Evolutionary conservation across 1,139 yeast genomes (phyloP).

Genomic region (Ashbya aceris): DNA sequence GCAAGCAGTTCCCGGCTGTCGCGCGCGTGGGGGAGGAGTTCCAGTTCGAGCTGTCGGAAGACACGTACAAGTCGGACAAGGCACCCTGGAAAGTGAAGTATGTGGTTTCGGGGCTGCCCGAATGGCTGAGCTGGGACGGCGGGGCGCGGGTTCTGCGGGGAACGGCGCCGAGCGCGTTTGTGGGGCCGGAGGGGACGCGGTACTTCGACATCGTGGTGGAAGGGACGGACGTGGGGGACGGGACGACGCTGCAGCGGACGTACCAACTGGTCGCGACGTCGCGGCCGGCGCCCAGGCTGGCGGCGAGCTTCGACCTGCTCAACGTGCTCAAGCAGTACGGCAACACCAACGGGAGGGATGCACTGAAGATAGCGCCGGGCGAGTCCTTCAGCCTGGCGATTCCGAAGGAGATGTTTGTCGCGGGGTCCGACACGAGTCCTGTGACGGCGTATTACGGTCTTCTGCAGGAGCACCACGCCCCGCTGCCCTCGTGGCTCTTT

Average conservation of each 20-base stretch:
- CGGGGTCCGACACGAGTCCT: slow-evolving; percentile 22
- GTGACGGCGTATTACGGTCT: slow-evolving; percentile 76
- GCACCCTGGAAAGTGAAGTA: slow-evolving; percentile 41
- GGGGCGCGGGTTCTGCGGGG: slow-evolving; percentile 58
- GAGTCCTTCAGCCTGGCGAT: slow-evolving; percentile 55
- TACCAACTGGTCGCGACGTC: slow-evolving; percentile 54
- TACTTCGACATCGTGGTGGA: slow-evolving; percentile 37
- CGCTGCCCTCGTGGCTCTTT: slow-evolving; percentile 81
- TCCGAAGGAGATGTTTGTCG: slow-evolving; percentile 43
- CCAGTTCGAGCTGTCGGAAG: slow-evolving; percentile 58
- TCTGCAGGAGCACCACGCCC: slow-evolving; percentile 60
- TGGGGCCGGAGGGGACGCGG: slow-evolving; percentile 32
- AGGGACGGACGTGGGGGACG: slow-evolving; percentile 55
- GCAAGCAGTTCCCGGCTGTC: slow-evolving; percentile 77
- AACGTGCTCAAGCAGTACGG: slow-evolving; percentile 50
- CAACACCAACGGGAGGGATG: slow-evolving; percentile 61
- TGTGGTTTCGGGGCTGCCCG: slow-evolving; percentile 51
- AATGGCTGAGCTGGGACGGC: slow-evolving; percentile 70
- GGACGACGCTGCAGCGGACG: slow-evolving; percentile 34
- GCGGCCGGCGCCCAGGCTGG: slow-evolving; percentile 40
- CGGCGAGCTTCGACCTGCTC: slow-evolving; percentile 34
- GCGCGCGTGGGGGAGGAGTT: slow-evolving; percentile 62
- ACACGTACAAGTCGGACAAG: slow-evolving; percentile 52
- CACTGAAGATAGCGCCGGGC: slow-evolving; percentile 67
- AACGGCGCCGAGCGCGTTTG: slow-evolving; percentile 44